phyloP scores from a whole-genome alignment of 2,329 filamentous ascomycete genomes.

The Corniculantispora saksenae region DNA sequence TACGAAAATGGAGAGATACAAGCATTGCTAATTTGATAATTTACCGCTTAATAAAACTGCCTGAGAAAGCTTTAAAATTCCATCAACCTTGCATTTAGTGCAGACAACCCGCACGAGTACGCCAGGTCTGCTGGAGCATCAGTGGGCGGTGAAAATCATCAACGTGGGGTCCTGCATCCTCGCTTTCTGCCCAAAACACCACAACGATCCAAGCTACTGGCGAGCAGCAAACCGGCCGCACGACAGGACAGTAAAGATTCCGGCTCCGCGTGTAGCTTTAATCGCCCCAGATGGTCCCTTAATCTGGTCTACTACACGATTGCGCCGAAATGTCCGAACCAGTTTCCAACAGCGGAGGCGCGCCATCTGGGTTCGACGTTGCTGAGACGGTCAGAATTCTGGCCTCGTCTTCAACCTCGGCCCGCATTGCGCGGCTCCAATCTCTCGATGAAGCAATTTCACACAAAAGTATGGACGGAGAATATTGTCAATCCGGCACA shows the following conservation, averaged over 20 bases:
- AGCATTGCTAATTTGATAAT: not conserved
- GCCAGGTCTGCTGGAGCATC: not conserved
- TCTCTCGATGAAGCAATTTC: conserved; percentile 57
- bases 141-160: conserved; percentile 20
- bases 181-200: conserved; percentile 20
- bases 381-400: conserved; percentile 51
- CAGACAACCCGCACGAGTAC: not conserved
- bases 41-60: not conserved
- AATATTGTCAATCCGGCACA: not conserved
- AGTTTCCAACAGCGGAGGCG: conserved; percentile 45
- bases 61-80: not conserved
- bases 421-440: conserved; percentile 56
- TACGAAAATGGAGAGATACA: not conserved
- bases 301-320: not conserved
- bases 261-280: conserved; percentile 2
- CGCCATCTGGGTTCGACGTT: conserved; percentile 49
- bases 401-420: conserved; percentile 62
- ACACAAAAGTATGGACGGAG: conserved; percentile 49
- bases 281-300: conserved; percentile 19
- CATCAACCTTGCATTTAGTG: not conserved
- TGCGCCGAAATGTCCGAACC: conserved; percentile 38
- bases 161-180: conserved; percentile 17
- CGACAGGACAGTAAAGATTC: not conserved
- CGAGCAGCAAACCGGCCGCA: not conserved
- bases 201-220: conserved; percentile 6